phyloP scores from a whole-genome alignment of 306 rosid species.

The Elaeagnus macrophylla region DNA sequence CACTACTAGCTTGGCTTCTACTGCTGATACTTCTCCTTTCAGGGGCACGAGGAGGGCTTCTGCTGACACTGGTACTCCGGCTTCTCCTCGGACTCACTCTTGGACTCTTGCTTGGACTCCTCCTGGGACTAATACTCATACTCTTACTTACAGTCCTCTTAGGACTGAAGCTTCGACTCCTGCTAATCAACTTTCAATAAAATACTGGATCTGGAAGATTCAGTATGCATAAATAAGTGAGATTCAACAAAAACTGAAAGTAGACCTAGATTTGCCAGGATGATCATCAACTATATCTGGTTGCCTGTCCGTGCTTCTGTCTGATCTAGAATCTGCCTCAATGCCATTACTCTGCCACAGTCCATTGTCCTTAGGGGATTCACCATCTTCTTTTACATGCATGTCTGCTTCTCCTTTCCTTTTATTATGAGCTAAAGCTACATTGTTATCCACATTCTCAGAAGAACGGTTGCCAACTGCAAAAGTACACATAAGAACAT shows the following conservation, averaged over 20 bases:
- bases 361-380: slow-evolving; percentile 62
- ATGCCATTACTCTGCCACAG: slow-evolving; percentile 51
- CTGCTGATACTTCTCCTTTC: slow-evolving; percentile 33
- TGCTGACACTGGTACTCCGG: slow-evolving; percentile 39
- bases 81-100: slow-evolving; percentile 46
- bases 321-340: slow-evolving; percentile 44
- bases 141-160: slow-evolving; percentile 76
- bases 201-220: slow-evolving; percentile 53
- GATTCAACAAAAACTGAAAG: slow-evolving; percentile 54
- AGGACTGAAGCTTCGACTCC: slow-evolving; percentile 92
- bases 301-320: slow-evolving; percentile 54
- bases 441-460: slow-evolving; percentile 23
- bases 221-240: slow-evolving; percentile 56
- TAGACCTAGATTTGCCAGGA: slow-evolving; percentile 85
- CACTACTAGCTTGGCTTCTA: slow-evolving; percentile 42
- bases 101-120: slow-evolving; percentile 51
- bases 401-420: slow-evolving; percentile 34
- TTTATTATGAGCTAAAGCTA: slow-evolving; percentile 25
- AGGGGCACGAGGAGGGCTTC: slow-evolving; percentile 32
- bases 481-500: background rate
- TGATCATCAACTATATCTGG: slow-evolving; percentile 79
- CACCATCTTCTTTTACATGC: slow-evolving; percentile 31
- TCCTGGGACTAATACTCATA: slow-evolving; percentile 85
- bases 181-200: slow-evolving; percentile 76
- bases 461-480: slow-evolving; percentile 37